Evolutionary conservation across 495 filamentous ascomycete species (phyloP), one percentile per base, ranked within the genome.

Genomic region (Cercophora scortea): DNA sequence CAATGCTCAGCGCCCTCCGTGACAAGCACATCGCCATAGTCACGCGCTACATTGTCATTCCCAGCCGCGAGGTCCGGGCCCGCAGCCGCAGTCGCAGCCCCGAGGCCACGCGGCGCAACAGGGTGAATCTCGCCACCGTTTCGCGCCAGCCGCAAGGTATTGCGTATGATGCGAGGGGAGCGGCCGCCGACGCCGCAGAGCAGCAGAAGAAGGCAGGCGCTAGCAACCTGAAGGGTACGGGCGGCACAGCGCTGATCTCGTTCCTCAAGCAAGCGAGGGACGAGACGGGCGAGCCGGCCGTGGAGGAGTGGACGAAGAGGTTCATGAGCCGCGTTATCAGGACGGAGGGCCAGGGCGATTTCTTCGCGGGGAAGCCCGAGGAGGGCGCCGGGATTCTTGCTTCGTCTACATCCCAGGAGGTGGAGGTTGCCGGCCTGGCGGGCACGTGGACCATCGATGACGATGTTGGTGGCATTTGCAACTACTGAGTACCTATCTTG

Each of bases 21-120:
- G 90, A 94, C 66, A 95, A 93, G 68, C 93, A 99, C 61, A 92
- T 97, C 59, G 87, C 89, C 64, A 91, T 99, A 58, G 93, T 97
- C 3, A 90, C 89, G 10, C 89, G 94, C 9, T 99, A 97, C 69
- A 95, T 99, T 65, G 85, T 97, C 55, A 62, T 95, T 49, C 85
- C 79, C 32, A 75, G 74, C 25, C 69, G 72, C 35, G 76, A 77
- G 58, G 67, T 68, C n/a, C 65, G 68, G 50, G 73, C 68, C 0
- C 72, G 72, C 50, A 72, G 68, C 56, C 69, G 71, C 55, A 73
- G 60, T 45, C 71, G 67, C 57, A 73, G 63, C 55, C 78, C 66
- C 56, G 64, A 70, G 61, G 63, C 59, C 51, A 60, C 61, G 40
- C 68, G 62, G 7, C 67, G 72, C 42, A 25, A 2, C 25, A 72